These are phyloP conservation scores for Mucor racemosus DNA, from an alignment of 371 early-diverging fungal species.

Conservation along the genomic window DNA sequence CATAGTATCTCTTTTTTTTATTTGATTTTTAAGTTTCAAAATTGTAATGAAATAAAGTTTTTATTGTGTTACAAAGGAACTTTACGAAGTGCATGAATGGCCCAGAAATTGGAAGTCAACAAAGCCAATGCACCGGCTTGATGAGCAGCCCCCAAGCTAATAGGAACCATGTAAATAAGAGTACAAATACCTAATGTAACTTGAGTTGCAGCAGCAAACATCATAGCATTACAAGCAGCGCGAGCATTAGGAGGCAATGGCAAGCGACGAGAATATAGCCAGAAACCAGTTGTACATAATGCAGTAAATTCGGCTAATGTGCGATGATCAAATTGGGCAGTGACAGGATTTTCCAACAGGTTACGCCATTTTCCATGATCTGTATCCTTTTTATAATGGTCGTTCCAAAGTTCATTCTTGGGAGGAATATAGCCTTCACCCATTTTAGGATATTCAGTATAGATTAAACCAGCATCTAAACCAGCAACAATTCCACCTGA, in stretches of 20 bases:
- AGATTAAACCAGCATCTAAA: constrained; percentile 93
- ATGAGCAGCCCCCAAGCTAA: constrained; percentile 92
- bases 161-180: constrained; percentile 49
- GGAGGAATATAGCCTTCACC: constrained; percentile 79
- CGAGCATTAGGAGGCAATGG: constrained; percentile 74
- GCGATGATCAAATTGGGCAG: constrained; percentile 95
- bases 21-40: too few species aligned
- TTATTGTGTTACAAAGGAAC: constrained; percentile 44
- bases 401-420: constrained; percentile 69
- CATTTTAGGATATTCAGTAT: constrained; percentile 95
- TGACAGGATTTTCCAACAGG: constrained; percentile 91
- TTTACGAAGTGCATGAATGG: constrained; percentile 77
- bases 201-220: constrained; percentile 74
- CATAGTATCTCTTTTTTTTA: too few species aligned
- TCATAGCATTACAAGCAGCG: constrained; percentile 69
- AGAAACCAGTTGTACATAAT: constrained; percentile 69
- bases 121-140: constrained; percentile 92
- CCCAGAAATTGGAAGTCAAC: constrained; percentile 78
- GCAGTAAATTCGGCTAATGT: constrained; percentile 85
- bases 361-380: constrained; percentile 76
- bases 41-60: too few species aligned
- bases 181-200: constrained; percentile 68
- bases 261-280: constrained; percentile 70
- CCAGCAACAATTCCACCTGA: constrained; percentile 96
- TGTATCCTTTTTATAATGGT: constrained; percentile 47